Conservation (phyloP, 2,329 filamentous ascomycete genomes). For the Zelopaecilomyces penicillatus region DNA sequence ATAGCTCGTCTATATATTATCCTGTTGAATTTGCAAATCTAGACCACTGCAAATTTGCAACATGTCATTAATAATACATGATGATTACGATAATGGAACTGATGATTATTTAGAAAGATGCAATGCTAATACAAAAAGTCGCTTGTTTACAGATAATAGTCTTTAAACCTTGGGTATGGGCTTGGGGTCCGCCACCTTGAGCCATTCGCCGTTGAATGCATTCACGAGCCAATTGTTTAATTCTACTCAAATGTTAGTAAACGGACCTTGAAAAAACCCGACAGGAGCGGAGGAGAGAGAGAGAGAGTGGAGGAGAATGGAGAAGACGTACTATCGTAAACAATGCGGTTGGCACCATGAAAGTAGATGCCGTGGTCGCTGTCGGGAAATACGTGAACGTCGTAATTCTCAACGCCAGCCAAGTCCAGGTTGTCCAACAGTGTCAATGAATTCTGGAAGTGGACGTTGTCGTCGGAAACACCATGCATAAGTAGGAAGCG, state of each 20-base stretch:
- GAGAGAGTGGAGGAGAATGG: not conserved
- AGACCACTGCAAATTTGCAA: no score
- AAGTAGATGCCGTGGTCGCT: conserved; percentile 94
- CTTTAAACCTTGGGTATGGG: conserved; percentile 21
- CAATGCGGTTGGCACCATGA: conserved; percentile 82
- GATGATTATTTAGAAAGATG: no score
- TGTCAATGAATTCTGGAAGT: conserved; percentile 87
- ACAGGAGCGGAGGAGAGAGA: not conserved
- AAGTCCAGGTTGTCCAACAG: conserved; percentile 82
- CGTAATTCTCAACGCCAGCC: conserved; percentile 79
- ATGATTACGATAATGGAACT: no score
- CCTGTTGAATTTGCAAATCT: no score
- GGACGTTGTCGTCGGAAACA: conserved; percentile 93
- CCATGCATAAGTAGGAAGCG: conserved; percentile 95
- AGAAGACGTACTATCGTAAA: conserved; percentile 75
- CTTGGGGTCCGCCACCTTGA: conserved; percentile 47
- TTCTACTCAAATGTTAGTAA: conserved; percentile 37
- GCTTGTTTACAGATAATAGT: no score
- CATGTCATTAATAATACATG: no score
- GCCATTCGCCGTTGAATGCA: conserved; percentile 95
- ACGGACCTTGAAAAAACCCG: not conserved
- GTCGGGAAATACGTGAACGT: conserved; percentile 93
- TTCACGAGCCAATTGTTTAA: conserved; percentile 88
- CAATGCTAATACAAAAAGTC: no score
- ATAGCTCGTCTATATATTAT: no score